Conservation (phyloP, 768 basidiomycete genomes). For the Tremella fuciformis region DNA sequence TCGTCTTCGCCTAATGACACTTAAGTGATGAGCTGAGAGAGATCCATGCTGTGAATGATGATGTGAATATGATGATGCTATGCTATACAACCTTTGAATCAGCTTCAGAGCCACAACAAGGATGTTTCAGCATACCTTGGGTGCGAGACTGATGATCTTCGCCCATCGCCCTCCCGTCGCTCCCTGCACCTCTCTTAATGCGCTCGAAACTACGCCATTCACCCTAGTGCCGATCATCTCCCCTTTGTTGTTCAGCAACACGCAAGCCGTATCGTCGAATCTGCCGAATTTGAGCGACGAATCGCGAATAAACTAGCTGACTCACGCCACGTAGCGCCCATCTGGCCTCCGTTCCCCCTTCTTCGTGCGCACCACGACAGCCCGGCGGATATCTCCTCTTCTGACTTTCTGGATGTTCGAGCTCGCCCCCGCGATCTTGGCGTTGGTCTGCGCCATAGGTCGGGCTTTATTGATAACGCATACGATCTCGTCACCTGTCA, state of each 20-base stretch:
- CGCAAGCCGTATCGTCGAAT: slow-evolving; percentile 96
- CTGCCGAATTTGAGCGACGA: slow-evolving; percentile 14
- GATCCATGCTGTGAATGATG: too few species aligned
- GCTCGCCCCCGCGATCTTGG: slow-evolving; percentile 59
- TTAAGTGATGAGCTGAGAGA: too few species aligned
- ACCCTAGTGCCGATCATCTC: slow-evolving; percentile 89
- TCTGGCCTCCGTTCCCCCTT: slow-evolving; percentile 82
- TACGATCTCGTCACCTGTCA: slow-evolving; percentile 23
- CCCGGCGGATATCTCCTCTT: slow-evolving; percentile 89
- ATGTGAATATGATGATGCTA: too few species aligned
- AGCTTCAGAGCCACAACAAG: too few species aligned
- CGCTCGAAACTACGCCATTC: slow-evolving; percentile 86
- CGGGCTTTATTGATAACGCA: slow-evolving; percentile 82
- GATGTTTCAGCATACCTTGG: slow-evolving; percentile 61
- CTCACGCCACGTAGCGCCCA: slow-evolving; percentile 68
- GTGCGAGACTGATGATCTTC: slow-evolving; percentile 86
- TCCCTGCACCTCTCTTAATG: slow-evolving; percentile 71
- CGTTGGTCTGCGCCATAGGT: slow-evolving; percentile 62
- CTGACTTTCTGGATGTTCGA: slow-evolving; percentile 76
- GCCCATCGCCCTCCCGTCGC: slow-evolving; percentile 64
- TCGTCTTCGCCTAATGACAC: too few species aligned
- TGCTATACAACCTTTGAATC: too few species aligned
- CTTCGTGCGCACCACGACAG: slow-evolving; percentile 89
- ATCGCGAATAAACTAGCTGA: background rate
- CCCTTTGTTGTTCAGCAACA: slow-evolving; percentile 88